Evolutionary conservation across 2,329 filamentous ascomycete genomes (phyloP), one percentile per base, ranked within the genome.

Genomic region (Thyridium curvatum): DNA sequence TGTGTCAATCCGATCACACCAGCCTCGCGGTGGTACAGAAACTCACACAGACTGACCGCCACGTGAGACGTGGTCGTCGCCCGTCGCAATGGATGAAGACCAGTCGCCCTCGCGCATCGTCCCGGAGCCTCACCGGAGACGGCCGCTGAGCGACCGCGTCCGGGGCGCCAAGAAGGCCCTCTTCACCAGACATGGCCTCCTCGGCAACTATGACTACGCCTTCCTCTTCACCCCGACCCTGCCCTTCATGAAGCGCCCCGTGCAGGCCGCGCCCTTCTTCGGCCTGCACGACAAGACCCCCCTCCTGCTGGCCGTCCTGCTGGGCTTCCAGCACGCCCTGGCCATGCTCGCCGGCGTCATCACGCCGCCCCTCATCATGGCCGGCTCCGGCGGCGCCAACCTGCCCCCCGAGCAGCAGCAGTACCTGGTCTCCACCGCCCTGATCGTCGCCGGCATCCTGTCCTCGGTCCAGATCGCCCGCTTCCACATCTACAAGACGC

Each of bases 171-270:
- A 55, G 50, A 64, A 61, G 42, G 62, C 65, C 6, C 70, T 78
- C 46, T 61, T 71, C 39, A 79, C 74, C 34, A 80, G 69, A 44
- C 74, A 89, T 2, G 90, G 90, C 12, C 72, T 95, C 18, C 61
- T 96, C 40, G 90, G 90, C 46, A 72, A 80, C 51, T 96, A 96
- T 61, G 85, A 96, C 71, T 96, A 96, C 72, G 85, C 60, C 29
- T 93, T 89, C 54, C 79, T 96, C 31, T 94, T 96, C 70, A 79
- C 68, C 16, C 86, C 79, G 2, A 89, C 86, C 49, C 62, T 95
- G 16, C 90, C 90, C 0, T 95, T 95, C 60, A 80, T 93, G 71
- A 80, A 75, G 54, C 78, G 75, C 57, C 52, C 65, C 5, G 58
- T 59, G 28, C 61, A 65, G 46, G 66, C 72, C n/a, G 78, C 83